Evolutionary conservation across 1,284 basidiomycete genomes (phyloP).

Genomic region (Apiotrichum laibachii): DNA sequence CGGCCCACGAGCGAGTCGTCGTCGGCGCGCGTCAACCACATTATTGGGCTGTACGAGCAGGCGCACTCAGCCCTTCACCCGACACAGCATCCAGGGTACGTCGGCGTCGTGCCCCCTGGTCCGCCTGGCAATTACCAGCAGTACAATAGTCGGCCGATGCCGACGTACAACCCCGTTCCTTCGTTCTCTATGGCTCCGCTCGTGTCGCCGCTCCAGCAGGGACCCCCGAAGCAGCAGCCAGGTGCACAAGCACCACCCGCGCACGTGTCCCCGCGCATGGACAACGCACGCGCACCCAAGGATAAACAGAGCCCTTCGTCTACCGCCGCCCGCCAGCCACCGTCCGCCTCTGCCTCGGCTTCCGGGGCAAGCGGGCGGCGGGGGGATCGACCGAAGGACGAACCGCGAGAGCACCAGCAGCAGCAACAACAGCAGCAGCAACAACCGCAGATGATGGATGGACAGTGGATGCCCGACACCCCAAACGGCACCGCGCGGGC

Average conservation of each 20-base stretch:
- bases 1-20: constrained; percentile 5
- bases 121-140: background rate
- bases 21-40: constrained; percentile 7
- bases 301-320: background rate
- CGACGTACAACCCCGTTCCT: background rate
- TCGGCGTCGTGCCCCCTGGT: background rate
- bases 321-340: background rate
- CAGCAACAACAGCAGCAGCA: constrained; percentile 1
- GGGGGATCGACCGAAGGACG: constrained; percentile 3
- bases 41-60: constrained; percentile 13
- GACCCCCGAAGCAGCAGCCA: background rate
- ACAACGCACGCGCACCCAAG: background rate
- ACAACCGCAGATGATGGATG: background rate
- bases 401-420: background rate
- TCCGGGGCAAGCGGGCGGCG: background rate
- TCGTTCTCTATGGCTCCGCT: constrained; percentile 1
- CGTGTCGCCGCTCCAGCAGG: constrained; percentile 2
- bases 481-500: constrained; percentile 8
- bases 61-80: background rate
- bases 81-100: constrained; percentile 1
- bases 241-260: background rate
- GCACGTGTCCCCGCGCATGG: background rate
- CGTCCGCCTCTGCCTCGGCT: background rate
- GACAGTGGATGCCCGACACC: constrained; percentile 5
- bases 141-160: background rate